Conservation (phyloP, 2,329 filamentous ascomycete genomes). For the Alternaria gaisen region DNA sequence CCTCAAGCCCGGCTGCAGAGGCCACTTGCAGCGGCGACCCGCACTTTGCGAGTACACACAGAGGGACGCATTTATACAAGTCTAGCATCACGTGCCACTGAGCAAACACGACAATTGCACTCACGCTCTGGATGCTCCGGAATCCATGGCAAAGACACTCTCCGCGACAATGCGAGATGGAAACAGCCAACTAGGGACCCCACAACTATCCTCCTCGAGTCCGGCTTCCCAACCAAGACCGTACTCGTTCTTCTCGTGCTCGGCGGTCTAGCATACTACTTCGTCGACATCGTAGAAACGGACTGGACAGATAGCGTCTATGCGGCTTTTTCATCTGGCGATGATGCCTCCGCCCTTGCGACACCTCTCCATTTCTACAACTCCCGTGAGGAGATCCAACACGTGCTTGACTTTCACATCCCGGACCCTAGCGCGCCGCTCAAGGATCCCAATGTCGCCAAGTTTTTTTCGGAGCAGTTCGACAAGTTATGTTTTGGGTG, state of each 20-base stretch:
- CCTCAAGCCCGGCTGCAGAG: conserved; percentile 8
- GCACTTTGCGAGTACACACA: conserved; percentile 23
- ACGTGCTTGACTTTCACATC: conserved; percentile 37
- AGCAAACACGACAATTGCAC: conserved; percentile 7
- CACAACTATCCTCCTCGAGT: conserved; percentile 26
- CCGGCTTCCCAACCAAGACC: conserved; percentile 47
- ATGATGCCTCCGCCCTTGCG: conserved; percentile 18
- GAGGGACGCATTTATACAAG: conserved; percentile 19
- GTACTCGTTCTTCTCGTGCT: conserved; percentile 35
- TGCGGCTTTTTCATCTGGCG: conserved; percentile 19
- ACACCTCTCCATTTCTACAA: conserved; percentile 40
- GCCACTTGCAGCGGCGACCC: conserved; percentile 12
- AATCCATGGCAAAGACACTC: not conserved
- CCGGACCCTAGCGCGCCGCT: conserved; percentile 29
- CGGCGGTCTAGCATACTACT: conserved; percentile 34
- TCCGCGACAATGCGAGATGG: not conserved
- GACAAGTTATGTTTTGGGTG: conserved; percentile 37
- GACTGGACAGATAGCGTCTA: conserved; percentile 35
- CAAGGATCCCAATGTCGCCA: conserved; percentile 30
- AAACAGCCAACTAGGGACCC: not conserved
- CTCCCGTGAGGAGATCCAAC: conserved; percentile 39
- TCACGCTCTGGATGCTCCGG: not conserved
- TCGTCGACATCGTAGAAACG: conserved; percentile 28
- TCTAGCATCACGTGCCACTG: conserved; percentile 29
- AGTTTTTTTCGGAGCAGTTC: conserved; percentile 37